Conservation (phyloP, 225 moss, liverwort and hornwort species). For the Marchantia paleacea region DNA sequence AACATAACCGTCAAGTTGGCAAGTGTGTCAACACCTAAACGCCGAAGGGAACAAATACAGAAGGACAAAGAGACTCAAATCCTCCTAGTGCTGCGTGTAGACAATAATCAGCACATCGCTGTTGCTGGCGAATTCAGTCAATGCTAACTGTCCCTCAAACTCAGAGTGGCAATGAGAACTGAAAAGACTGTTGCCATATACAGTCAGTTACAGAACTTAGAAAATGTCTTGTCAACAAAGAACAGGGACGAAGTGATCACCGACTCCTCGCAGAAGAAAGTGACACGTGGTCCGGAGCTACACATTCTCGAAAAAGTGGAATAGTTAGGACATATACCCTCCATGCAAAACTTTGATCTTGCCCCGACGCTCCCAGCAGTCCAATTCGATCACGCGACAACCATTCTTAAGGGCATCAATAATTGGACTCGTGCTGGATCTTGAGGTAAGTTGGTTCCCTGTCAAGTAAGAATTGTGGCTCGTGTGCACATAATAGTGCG, state of each 20-base stretch:
- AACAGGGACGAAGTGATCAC: background rate
- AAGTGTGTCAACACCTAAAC: background rate
- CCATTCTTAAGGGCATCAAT: constrained; percentile 55
- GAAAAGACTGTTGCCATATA: background rate
- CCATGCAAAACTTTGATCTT: constrained; percentile 89
- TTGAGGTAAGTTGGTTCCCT: constrained; percentile 89
- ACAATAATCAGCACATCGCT: too few relatives aligned
- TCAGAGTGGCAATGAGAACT: background rate
- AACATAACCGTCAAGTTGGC: background rate
- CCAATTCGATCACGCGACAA: constrained; percentile 87
- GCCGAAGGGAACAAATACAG: background rate
- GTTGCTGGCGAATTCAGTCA: background rate
- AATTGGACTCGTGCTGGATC: constrained; percentile 62
- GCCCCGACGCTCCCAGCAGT: constrained; percentile 69
- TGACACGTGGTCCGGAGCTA: background rate
- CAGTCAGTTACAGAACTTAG: background rate
- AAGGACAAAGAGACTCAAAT: too few relatives aligned
- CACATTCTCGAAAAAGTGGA: too few relatives aligned
- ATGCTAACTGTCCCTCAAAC: background rate
- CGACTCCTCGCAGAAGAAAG: too few relatives aligned
- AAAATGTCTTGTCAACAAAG: background rate
- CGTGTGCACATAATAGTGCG: constrained; percentile 73
- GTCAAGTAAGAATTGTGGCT: constrained; percentile 94
- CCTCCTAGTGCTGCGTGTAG: too few relatives aligned
- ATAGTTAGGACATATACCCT: constrained; percentile 40